Conservation (phyloP, 768 basidiomycete species). For the Naganishia onofrii region DNA sequence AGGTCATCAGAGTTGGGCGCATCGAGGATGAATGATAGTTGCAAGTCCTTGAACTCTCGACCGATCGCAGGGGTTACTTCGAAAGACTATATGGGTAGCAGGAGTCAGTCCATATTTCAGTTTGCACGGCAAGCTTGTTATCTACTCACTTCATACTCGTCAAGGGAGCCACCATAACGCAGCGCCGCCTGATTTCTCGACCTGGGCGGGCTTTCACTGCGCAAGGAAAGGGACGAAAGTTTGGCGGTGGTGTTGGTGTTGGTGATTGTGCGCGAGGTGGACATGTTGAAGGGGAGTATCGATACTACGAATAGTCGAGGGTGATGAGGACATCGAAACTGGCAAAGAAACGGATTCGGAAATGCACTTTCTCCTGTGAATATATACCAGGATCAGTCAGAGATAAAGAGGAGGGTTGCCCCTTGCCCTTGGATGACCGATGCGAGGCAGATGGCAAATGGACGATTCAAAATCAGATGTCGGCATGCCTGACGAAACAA, state of each 20-base stretch:
- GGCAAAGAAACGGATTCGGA: background rate
- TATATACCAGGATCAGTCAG: background rate
- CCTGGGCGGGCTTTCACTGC: conserved; percentile 14
- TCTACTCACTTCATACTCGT: conserved; percentile 35
- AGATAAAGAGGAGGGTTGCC: background rate
- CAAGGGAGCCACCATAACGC: conserved; percentile 38
- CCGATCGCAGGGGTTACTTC: conserved; percentile 61
- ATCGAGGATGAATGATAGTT: conserved; percentile 57
- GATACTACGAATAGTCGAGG: conserved; percentile 12
- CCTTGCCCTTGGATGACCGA: too few relatives aligned
- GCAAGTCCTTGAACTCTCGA: conserved; percentile 58
- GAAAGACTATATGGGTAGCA: conserved; percentile 32
- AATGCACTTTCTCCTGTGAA: background rate
- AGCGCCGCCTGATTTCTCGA: conserved; percentile 34
- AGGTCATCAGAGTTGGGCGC: conserved; percentile 58
- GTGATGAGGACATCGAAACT: background rate
- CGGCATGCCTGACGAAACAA: background rate
- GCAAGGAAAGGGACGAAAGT: conserved; percentile 5
- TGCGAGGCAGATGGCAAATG: conserved; percentile 6
- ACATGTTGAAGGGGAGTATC: background rate
- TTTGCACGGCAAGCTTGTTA: too few relatives aligned
- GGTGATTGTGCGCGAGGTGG: conserved; percentile 12
- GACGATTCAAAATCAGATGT: background rate
- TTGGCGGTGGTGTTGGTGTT: background rate
- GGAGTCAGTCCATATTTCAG: background rate